Evolutionary conservation across 2,329 filamentous ascomycete species (phyloP).

Genomic region (Balansia obtecta): DNA sequence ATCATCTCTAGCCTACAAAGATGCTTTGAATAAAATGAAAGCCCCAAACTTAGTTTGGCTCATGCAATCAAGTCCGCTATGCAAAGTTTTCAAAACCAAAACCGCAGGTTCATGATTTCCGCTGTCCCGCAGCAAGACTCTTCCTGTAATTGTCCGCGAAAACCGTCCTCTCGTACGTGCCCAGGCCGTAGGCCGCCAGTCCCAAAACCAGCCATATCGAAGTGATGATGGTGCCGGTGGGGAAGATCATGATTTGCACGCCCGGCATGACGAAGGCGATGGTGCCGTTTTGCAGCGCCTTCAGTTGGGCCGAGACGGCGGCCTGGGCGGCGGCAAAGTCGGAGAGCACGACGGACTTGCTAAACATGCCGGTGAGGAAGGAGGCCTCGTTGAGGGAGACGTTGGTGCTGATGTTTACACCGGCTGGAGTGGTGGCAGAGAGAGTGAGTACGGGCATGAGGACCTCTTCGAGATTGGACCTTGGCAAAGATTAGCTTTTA

Average conservation of each 20-base stretch:
- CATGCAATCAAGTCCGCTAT: no score
- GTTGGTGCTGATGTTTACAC: constrained; percentile 44
- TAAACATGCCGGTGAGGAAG: constrained; percentile 61
- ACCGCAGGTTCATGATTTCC: not conserved
- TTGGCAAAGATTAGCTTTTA: constrained; percentile 20
- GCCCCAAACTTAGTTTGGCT: no score
- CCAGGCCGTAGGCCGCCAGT: constrained; percentile 44
- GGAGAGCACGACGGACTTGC: constrained; percentile 41
- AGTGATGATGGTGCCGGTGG: constrained; percentile 56
- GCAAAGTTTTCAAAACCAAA: not conserved
- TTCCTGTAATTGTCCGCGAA: constrained; percentile 52
- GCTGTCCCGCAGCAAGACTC: constrained; percentile 9
- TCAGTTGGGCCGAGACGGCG: constrained; percentile 35
- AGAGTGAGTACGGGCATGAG: constrained; percentile 59
- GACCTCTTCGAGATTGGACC: constrained; percentile 44
- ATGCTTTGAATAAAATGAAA: no score
- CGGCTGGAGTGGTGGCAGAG: constrained; percentile 39
- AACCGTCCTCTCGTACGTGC: constrained; percentile 53
- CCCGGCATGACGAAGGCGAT: constrained; percentile 59
- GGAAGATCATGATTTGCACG: constrained; percentile 54
- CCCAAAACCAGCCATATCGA: constrained; percentile 48
- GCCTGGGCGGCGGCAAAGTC: constrained; percentile 34
- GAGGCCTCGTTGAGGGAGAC: constrained; percentile 58
- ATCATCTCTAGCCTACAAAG: no score
- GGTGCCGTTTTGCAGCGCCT: constrained; percentile 34